Base-by-base conservation (phyloP, 306 rosid species). In the Cucurbita maxima region DNA sequence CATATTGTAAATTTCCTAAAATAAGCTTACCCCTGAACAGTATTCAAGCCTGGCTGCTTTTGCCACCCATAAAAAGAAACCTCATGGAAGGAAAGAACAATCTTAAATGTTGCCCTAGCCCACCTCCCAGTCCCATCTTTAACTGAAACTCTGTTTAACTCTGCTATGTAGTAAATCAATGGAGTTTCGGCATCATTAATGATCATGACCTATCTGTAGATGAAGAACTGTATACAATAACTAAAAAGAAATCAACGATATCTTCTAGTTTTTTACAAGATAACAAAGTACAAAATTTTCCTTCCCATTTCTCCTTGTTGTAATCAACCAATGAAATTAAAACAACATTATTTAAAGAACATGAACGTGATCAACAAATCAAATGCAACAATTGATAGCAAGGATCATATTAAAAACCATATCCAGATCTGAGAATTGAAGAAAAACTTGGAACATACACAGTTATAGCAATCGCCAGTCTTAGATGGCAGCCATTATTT, bases 61-160 rank as follows among this genome's bases (percentile, higher is more conserved):
- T 94, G 97, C 97, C 98, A 94, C 38, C 98, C 98, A 75, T 94
- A 96, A 85, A 90, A 90, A 2, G 97, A 90, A 63, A 76, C 82
- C 40, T 97, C 98, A 20, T 89, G 88, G 75, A 90, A 90, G 3
- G 95, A 89, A 75, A 90, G 85, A 76, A 82, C 56, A 63, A 94
- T 85, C 84, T 89, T 90, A 82, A 94, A 90, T 1, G 90, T 94
- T 12, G 67, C 14, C 61, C 98, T 86, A 15, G 96, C 97, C 97
- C 98, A 94, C 83, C 96, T 90, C 80, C 97, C 96, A 55, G 76
- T 30, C 72, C 81, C 84, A 45, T 79, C 85, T 73, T 87, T 64
- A 67, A 80, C 66, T 5, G 73, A 37, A 68, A 79, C 83, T 52
- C 83, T 77, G 76, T 76, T 83, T 44, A 87, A 72, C 76, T 81